Conservation (phyloP, 148 eudicot genomes). For the Pharnaceum exiguum region DNA sequence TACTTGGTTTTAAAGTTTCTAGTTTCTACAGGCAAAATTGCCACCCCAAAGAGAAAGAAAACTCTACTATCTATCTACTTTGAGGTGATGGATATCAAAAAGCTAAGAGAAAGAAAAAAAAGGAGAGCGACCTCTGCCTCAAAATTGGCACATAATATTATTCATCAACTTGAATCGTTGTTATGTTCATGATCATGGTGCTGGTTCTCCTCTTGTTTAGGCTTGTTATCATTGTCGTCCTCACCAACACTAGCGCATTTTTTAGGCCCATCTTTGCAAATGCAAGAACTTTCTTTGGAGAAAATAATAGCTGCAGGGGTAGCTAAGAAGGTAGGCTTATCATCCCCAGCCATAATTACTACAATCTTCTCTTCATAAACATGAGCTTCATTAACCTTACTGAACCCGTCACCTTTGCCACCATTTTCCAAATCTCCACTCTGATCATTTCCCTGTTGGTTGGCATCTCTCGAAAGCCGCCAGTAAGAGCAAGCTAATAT, state of each 20-base stretch:
- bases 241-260: neutral
- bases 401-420: conserved; percentile 21
- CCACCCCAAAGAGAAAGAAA: neutral
- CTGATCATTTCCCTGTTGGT: neutral
- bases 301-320: conserved; percentile 48
- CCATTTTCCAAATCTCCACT: conserved; percentile 27
- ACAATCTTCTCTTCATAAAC: conserved; percentile 56
- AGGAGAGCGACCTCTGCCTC: no score
- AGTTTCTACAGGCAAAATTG: neutral
- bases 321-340: conserved; percentile 63
- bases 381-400: conserved; percentile 16
- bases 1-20: no score
- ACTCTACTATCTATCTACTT: no score
- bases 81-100: no score
- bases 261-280: neutral
- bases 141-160: neutral
- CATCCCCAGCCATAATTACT: conserved; percentile 81
- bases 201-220: conserved; percentile 11
- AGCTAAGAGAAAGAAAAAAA: no score
- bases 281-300: no score
- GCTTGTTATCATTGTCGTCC: conserved; percentile 8
- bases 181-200: neutral
- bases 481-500: conserved; percentile 79
- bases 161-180: no score
- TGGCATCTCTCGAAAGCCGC: conserved; percentile 31